A percentile compares a stretch with the other conserved stretches of the same genome.
phyloP scores from a whole-genome alignment of 164 flowering plant genomes.

The Nymphaea thermarum region DNA sequence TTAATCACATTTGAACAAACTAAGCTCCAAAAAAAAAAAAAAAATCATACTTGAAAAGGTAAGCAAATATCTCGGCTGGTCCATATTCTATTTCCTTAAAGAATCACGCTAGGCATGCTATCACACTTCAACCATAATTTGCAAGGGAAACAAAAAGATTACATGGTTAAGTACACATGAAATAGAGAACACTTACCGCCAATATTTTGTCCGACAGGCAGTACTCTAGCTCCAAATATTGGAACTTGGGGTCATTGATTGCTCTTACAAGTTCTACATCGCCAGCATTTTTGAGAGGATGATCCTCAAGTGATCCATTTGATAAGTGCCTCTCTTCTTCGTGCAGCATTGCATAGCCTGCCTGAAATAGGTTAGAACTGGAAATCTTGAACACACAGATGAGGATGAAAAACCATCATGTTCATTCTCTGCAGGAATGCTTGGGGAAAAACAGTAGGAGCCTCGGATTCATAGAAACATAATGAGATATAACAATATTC shows the following conservation, averaged over 20 bases:
- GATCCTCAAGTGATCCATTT: constrained; percentile 16
- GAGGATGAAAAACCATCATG: not conserved
- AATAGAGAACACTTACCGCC: constrained; percentile 24
- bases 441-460: no score
- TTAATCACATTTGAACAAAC: not conserved
- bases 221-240: constrained; percentile 49
- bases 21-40: not conserved
- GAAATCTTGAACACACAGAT: not conserved
- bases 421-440: no score
- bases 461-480: no score
- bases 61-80: not conserved
- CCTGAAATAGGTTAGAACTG: constrained; percentile 20
- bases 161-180: not conserved
- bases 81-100: no score
- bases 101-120: no score
- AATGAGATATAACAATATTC: no score
- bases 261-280: constrained; percentile 26
- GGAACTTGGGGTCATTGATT: constrained; percentile 38
- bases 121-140: not conserved
- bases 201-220: constrained; percentile 32
- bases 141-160: not conserved
- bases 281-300: constrained; percentile 11
- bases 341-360: constrained; percentile 20
- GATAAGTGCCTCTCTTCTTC: constrained; percentile 12
- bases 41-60: not conserved